phyloP scores from a whole-genome alignment of 1,284 basidiomycete species.

The Ganoderma sp. region DNA sequence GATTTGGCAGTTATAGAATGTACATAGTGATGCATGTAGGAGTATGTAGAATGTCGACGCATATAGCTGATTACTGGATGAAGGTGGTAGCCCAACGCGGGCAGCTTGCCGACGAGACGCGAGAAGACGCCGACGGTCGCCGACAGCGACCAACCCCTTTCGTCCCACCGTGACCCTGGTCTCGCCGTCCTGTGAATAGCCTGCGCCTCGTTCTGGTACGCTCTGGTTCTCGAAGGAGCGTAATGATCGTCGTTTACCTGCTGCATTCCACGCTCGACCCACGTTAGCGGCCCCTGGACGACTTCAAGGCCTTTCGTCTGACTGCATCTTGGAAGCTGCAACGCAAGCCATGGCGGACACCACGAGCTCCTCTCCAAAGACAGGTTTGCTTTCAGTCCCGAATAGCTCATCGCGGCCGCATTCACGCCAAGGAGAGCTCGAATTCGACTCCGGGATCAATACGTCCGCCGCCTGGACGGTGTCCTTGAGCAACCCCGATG shows the following conservation, averaged over 20 bases:
- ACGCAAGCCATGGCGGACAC: conserved; percentile 14
- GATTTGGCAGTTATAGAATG: neutral
- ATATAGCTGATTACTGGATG: neutral
- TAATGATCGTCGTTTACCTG: conserved; percentile 6
- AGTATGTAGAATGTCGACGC: neutral
- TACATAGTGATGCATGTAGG: neutral
- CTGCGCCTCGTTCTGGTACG: conserved; percentile 1
- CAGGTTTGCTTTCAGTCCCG: conserved; percentile 20
- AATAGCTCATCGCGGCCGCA: conserved; percentile 26
- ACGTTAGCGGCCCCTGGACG: neutral
- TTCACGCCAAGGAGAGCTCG: conserved; percentile 35
- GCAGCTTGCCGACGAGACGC: conserved; percentile 2
- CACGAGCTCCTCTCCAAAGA: conserved; percentile 20
- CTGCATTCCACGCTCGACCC: neutral
- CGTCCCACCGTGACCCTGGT: neutral
- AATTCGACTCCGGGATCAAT: conserved; percentile 79
- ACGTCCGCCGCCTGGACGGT: conserved; percentile 77
- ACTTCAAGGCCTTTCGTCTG: conserved; percentile 2
- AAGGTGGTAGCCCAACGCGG: neutral
- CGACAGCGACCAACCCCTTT: conserved; percentile 2
- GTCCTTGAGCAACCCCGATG: conserved; percentile 54
- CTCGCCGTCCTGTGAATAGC: conserved; percentile 3
- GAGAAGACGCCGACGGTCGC: conserved; percentile 5
- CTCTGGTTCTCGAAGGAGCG: conserved; percentile 8
- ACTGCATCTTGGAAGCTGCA: neutral